Percentiles rank a stretch among this genome's conserved stretches.
Conservation (phyloP, 2,329 filamentous ascomycete genomes). For the Fusarium marasasianum region DNA sequence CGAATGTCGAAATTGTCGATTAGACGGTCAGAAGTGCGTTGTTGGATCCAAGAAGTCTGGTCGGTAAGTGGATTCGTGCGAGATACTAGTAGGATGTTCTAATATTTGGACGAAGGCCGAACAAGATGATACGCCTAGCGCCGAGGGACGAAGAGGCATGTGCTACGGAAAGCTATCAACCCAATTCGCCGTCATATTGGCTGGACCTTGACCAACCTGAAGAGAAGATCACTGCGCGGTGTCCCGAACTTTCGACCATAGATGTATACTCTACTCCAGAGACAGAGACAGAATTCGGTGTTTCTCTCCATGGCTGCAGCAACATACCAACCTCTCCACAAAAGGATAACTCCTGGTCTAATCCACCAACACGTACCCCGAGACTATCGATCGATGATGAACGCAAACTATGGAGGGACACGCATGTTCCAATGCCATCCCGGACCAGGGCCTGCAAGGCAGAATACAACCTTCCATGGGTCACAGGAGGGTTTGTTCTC, state of each 20-base stretch:
- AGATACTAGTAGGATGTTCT: not conserved
- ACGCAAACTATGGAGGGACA: not conserved
- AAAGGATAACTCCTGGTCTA: too few species aligned
- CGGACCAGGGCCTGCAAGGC: rapidly evolving
- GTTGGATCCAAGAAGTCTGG: not conserved
- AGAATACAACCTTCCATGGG: not conserved
- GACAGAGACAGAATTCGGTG: not conserved
- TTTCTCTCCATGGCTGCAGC: not conserved
- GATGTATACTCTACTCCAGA: not conserved
- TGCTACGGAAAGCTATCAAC: not conserved
- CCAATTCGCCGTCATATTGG: not conserved
- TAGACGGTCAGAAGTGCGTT: not conserved
- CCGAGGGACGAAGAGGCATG: not conserved
- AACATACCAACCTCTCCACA: too few species aligned
- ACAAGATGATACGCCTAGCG: not conserved
- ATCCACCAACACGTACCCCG: too few species aligned
- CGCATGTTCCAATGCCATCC: not conserved
- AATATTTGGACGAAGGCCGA: not conserved
- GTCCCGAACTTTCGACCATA: not conserved
- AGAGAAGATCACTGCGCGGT: not conserved
- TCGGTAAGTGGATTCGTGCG: not conserved
- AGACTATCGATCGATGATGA: not conserved
- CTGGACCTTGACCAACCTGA: not conserved
- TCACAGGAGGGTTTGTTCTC: not conserved
- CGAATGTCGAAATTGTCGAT: not conserved